These are phyloP conservation scores for Pythium pyrilobum DNA, from an alignment of 352 stramenopile genomes.

Conservation along the genomic window DNA sequence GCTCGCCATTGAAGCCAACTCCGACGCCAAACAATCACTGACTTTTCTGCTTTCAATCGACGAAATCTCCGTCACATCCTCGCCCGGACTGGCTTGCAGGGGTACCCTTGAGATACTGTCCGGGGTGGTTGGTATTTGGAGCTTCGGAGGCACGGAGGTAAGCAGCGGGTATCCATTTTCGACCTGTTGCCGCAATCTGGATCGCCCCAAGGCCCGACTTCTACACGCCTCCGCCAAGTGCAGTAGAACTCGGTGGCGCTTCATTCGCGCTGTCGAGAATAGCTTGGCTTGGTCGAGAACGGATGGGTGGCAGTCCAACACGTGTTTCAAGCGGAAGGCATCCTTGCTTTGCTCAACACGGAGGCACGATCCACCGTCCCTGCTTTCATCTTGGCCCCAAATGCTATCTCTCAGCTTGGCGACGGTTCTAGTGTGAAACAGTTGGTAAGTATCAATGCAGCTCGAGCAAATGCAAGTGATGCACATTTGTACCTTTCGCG, in stretches of 20 bases:
- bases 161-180: constrained; percentile 9
- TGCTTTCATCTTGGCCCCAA: no score
- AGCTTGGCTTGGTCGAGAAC: constrained; percentile 6
- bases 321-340: not conserved
- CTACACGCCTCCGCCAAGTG: constrained; percentile 18
- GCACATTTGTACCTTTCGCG: no score
- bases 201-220: constrained; percentile 8
- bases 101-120: not conserved
- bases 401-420: no score
- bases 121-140: constrained; percentile 1
- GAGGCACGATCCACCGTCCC: no score
- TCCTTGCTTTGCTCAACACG: no score
- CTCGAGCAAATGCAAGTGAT: no score
- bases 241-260: constrained; percentile 5
- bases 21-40: constrained; percentile 5
- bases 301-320: not conserved
- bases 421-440: no score
- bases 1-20: constrained; percentile 7
- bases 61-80: not conserved
- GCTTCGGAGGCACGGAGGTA: not conserved
- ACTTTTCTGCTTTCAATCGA: constrained; percentile 3
- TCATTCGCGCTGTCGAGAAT: not conserved
- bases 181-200: constrained; percentile 5
- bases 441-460: no score
- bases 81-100: not conserved